A percentile compares a stretch with the other conserved stretches of the same genome.
Evolutionary conservation across 345 rosid genomes (phyloP).

Genomic region (Eucalyptus fibrosa): DNA sequence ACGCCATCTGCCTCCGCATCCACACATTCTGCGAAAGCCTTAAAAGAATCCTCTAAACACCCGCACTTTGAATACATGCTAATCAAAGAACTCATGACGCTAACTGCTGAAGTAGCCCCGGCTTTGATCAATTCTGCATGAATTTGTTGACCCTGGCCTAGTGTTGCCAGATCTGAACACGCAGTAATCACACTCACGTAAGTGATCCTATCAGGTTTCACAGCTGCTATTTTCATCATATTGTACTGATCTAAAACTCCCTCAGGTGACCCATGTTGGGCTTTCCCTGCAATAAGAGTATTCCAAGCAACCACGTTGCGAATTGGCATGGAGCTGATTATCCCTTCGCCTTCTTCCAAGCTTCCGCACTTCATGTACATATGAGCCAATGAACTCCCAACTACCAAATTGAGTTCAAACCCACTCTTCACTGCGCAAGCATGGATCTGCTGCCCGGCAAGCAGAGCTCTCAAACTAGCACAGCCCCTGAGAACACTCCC

Average conservation of each 20-base stretch:
- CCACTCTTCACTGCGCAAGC: conserved; percentile 52
- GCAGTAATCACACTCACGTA: conserved; percentile 75
- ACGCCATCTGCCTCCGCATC: conserved; percentile 45
- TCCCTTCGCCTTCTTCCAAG: conserved; percentile 29
- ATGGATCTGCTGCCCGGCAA: conserved; percentile 57
- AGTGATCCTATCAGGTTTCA: conserved; percentile 66
- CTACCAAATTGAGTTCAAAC: conserved; percentile 22
- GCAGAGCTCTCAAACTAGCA: conserved; percentile 29
- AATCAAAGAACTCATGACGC: conserved; percentile 72
- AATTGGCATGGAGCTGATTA: conserved; percentile 44
- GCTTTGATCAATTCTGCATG: conserved; percentile 76
- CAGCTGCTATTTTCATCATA: conserved; percentile 40
- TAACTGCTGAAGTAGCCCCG: conserved; percentile 53
- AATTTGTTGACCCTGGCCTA: conserved; percentile 56
- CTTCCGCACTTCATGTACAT: conserved; percentile 72
- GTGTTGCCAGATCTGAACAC: conserved; percentile 59
- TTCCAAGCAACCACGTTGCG: conserved; percentile 83
- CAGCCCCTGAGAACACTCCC: conserved; percentile 71
- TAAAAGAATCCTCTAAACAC: conserved; percentile 52
- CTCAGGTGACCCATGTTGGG: conserved; percentile 66
- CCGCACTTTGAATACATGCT: conserved; percentile 96
- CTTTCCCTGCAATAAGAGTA: conserved; percentile 73
- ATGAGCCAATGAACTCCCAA: conserved; percentile 53
- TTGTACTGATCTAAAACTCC: conserved; percentile 50
- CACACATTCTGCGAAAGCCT: conserved; percentile 59